phyloP scores from a whole-genome alignment of 208 protist genomes.

The Leishmania arabica region DNA sequence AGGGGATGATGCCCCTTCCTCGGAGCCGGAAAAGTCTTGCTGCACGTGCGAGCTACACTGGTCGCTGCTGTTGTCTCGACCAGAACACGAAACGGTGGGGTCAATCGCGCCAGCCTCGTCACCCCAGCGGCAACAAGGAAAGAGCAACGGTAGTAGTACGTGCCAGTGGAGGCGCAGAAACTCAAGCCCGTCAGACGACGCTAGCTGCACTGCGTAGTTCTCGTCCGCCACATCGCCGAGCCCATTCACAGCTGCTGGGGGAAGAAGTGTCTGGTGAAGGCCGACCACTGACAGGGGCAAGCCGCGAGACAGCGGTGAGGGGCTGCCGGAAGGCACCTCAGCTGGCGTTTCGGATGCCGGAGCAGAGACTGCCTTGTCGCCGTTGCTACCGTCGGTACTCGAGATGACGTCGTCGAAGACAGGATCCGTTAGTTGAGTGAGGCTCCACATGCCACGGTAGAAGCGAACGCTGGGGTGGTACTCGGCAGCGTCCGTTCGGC shows the following conservation, averaged over 20 bases:
- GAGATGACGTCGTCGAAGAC: not conserved
- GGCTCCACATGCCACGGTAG: conserved; percentile 51
- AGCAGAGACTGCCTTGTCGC: not conserved
- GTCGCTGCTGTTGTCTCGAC: not conserved
- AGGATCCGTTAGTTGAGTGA: conserved; percentile 16
- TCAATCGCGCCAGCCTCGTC: not conserved
- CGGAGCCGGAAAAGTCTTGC: not conserved
- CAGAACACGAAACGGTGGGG: not conserved
- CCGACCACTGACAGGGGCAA: conserved; percentile 48
- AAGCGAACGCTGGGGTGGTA: conserved; percentile 64
- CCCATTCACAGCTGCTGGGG: conserved; percentile 35
- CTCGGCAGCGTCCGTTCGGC: not conserved
- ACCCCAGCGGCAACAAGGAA: conserved; percentile 34
- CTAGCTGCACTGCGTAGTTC: conserved; percentile 61
- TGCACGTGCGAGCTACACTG: not conserved
- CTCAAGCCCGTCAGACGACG: conserved; percentile 62
- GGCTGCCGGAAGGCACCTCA: not conserved
- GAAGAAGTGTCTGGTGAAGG: conserved; percentile 76
- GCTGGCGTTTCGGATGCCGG: not conserved
- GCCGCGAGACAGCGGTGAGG: not conserved
- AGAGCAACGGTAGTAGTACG: conserved; percentile 61
- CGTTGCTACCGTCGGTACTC: not conserved
- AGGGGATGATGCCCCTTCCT: not conserved
- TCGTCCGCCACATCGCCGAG: conserved; percentile 52
- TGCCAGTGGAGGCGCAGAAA: conserved; percentile 71